Conservation (phyloP, 2,329 filamentous ascomycete genomes). For the Venturiaceae sp. region DNA sequence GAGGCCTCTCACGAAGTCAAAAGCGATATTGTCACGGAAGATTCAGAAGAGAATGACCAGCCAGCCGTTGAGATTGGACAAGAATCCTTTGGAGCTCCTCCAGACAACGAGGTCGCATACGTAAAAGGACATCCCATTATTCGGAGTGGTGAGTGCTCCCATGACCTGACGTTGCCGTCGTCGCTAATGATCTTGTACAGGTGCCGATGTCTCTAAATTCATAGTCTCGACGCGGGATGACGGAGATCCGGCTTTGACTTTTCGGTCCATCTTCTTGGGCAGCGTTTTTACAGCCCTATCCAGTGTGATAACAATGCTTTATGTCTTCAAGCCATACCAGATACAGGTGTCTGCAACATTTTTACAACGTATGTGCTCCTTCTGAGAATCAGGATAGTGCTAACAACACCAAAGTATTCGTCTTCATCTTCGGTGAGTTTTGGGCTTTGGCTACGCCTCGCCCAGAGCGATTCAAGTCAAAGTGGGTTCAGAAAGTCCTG, state of each 20-base stretch:
- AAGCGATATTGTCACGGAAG: not conserved
- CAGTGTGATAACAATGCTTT: slow-evolving; percentile 2
- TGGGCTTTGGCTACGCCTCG: not conserved
- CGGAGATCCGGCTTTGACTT: slow-evolving; percentile 1
- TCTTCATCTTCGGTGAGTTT: not conserved
- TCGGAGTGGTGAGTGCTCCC: not conserved
- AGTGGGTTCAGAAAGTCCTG: not conserved
- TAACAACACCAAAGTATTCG: not conserved
- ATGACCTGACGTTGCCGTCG: not conserved
- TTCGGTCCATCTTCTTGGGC: not conserved
- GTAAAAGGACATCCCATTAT: not conserved
- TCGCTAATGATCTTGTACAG: not conserved
- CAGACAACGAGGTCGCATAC: not conserved
- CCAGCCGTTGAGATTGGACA: not conserved
- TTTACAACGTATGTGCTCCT: not conserved
- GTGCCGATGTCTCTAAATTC: slow-evolving; percentile 3
- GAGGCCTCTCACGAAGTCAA: not conserved
- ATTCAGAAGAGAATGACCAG: not conserved
- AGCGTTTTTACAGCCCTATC: not conserved
- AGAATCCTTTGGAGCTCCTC: not conserved
- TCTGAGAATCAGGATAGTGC: not conserved
- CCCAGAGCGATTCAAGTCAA: not conserved
- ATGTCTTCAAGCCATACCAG: not conserved
- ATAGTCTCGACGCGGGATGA: not conserved
- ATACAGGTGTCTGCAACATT: not conserved